Percentiles rank a stretch among this genome's conserved stretches.
These are phyloP conservation scores for Penstemon barbatus DNA, from an alignment of 257 asterid genomes.

Conservation along the genomic window DNA sequence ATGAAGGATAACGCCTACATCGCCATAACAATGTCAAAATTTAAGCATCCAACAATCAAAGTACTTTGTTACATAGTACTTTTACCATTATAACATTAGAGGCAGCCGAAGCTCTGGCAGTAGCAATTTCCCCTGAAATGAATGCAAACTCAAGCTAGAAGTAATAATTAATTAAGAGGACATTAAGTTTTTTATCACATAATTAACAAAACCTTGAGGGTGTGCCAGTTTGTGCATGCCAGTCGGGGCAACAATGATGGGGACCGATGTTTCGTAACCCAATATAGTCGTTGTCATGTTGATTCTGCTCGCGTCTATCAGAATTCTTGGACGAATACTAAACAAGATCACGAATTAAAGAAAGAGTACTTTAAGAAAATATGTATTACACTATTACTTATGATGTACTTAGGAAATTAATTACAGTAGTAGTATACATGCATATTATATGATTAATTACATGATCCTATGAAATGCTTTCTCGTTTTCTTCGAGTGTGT, in stretches of 20 bases:
- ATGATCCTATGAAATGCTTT: slow-evolving; percentile 54
- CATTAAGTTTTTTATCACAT: background rate
- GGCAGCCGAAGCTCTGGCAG: slow-evolving; percentile 62
- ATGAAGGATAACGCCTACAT: slow-evolving; percentile 52
- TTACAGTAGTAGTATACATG: background rate
- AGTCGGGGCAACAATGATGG: slow-evolving; percentile 62
- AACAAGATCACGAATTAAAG: background rate
- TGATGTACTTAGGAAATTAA: background rate
- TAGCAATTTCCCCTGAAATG: slow-evolving; percentile 61
- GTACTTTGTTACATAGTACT: background rate
- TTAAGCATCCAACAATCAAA: background rate
- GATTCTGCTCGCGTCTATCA: slow-evolving; percentile 55
- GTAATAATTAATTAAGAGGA: background rate
- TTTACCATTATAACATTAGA: slow-evolving; percentile 62
- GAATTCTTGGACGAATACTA: slow-evolving; percentile 59
- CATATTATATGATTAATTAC: slow-evolving; percentile 21
- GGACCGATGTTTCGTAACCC: slow-evolving; percentile 50
- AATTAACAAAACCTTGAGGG: slow-evolving; percentile 43
- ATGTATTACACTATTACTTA: background rate
- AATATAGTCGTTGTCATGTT: slow-evolving; percentile 51
- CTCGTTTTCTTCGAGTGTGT: slow-evolving; percentile 54
- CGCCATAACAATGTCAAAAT: background rate
- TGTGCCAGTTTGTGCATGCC: slow-evolving; percentile 54
- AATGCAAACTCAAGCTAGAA: slow-evolving; percentile 1
- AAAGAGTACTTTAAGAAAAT: slow-evolving; percentile 1